Percentiles rank a stretch among this genome's conserved stretches.
Conservation (phyloP, 2,329 filamentous ascomycete species). For the Penicillium crustosum region DNA sequence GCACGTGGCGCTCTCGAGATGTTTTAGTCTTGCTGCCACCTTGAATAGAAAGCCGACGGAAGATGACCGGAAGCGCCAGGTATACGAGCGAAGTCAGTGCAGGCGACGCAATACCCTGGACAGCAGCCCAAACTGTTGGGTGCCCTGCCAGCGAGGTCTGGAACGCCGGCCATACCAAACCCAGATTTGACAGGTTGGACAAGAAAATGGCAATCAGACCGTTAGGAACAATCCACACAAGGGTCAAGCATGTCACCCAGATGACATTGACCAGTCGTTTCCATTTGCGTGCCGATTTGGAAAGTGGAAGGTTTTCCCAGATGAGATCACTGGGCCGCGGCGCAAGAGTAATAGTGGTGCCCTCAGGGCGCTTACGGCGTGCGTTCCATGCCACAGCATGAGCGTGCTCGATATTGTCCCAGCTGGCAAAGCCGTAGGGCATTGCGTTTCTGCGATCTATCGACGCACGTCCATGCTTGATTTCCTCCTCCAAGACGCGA, state of each 20-base stretch:
- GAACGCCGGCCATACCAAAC: constrained; percentile 76
- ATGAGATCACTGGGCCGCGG: constrained; percentile 89
- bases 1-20: constrained; percentile 84
- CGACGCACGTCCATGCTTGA: constrained; percentile 76
- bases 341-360: constrained; percentile 74
- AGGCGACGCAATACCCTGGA: constrained; percentile 89
- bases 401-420: constrained; percentile 81
- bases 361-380: constrained; percentile 76
- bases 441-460: constrained; percentile 87
- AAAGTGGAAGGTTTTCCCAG: constrained; percentile 86
- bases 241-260: constrained; percentile 77
- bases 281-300: constrained; percentile 66
- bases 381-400: constrained; percentile 82
- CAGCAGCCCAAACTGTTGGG: constrained; percentile 72
- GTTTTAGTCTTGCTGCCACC: constrained; percentile 91
- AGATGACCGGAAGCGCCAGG: constrained; percentile 82
- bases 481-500: constrained; percentile 74
- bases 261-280: constrained; percentile 76
- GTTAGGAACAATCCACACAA: constrained; percentile 89
- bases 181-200: constrained; percentile 79
- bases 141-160: constrained; percentile 61
- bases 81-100: constrained; percentile 86
- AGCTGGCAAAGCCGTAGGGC: constrained; percentile 92
- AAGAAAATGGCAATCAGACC: constrained; percentile 92
- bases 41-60: constrained; percentile 78